Base-by-base conservation (phyloP, 1,284 basidiomycete species). In the Moesziomyces sp. region DNA sequence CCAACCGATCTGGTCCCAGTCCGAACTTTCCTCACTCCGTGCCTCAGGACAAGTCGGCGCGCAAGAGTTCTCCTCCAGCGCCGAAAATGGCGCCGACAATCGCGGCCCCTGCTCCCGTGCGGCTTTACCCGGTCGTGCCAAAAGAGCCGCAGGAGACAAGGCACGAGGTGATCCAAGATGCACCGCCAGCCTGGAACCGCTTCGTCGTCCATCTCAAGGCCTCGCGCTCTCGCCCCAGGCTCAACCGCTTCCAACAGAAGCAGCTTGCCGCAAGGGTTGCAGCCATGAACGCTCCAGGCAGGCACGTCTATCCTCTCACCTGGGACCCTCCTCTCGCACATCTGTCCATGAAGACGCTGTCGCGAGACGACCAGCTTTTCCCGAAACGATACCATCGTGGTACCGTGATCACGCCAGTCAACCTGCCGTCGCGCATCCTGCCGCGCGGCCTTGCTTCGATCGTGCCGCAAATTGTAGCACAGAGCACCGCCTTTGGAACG, bases 281-380 rank as follows among this genome's bases (percentile, higher is more conserved):
- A 3, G 60, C 62, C 16, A 73, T 71, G 60, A 69, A 62, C n/a
- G 58, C 61, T 8, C 48, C 54, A 5, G 60, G 57, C 23, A 64
- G 65, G 38, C 35, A 62, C 2, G 71, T 80, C 34, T 70, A 76
- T 26, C 55, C 71, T 1, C 66, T 80, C 9, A 75, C 79, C 3
- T 81, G 79, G 79, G 76, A 78, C 5, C 78, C 79, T 19, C 77
- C 79, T 13, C 55, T 79, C 23, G 38, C 57, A 1, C 55, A 59
- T 18, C 60, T 81, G 19, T 64, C 76, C 26, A 64, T 71, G 50
- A 68, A 73, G 62, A 81, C 78, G 11, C 59, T 81, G 13, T 77
- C 64, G 3, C 54, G 76, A 19, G 78, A 81, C 48, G 79, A 79
- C 46, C 74, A 74, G 49, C 72, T 81, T 52, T 79, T 80, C 49